phyloP scores from a whole-genome alignment of 2,329 filamentous ascomycete species.

The Penicillium sp. region DNA sequence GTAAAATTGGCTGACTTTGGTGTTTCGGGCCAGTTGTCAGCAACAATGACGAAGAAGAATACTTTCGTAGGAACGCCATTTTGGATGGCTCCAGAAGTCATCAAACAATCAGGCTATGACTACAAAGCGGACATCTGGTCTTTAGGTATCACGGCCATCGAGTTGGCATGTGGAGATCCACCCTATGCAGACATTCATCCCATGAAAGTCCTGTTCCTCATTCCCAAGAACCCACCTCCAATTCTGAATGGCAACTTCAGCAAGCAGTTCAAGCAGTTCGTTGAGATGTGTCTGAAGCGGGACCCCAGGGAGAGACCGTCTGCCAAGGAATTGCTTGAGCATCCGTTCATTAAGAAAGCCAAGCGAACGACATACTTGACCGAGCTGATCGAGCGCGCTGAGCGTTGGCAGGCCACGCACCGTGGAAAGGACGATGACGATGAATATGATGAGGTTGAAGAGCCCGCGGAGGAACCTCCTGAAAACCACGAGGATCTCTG shows the following conservation, averaged over 20 bases:
- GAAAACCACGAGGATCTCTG: slow-evolving; percentile 79
- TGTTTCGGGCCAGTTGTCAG: slow-evolving; percentile 92
- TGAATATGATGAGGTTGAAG: slow-evolving; percentile 60
- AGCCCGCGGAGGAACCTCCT: slow-evolving; percentile 45
- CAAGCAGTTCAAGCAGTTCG: slow-evolving; percentile 81
- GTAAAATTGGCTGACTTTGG: slow-evolving; percentile 98
- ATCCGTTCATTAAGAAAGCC: slow-evolving; percentile 86
- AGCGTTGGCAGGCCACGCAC: slow-evolving; percentile 76
- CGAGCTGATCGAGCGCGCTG: slow-evolving; percentile 89
- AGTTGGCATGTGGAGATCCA: slow-evolving; percentile 88
- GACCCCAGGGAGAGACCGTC: slow-evolving; percentile 88
- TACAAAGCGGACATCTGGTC: slow-evolving; percentile 99
- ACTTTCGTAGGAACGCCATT: slow-evolving; percentile 98
- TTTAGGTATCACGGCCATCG: slow-evolving; percentile 88
- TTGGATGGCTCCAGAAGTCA: slow-evolving; percentile 99
- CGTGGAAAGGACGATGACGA: slow-evolving; percentile 69
- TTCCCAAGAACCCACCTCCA: slow-evolving; percentile 91
- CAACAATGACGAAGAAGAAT: slow-evolving; percentile 99
- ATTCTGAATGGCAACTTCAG: slow-evolving; percentile 79
- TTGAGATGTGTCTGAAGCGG: slow-evolving; percentile 81
- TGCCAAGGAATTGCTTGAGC: slow-evolving; percentile 83
- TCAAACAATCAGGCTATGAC: slow-evolving; percentile 97
- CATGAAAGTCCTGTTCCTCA: slow-evolving; percentile 97
- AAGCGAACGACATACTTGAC: slow-evolving; percentile 97
- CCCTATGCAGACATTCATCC: slow-evolving; percentile 96